phyloP scores from a whole-genome alignment of 495 filamentous ascomycete genomes.

The Hyaloscypha hepaticicola region DNA sequence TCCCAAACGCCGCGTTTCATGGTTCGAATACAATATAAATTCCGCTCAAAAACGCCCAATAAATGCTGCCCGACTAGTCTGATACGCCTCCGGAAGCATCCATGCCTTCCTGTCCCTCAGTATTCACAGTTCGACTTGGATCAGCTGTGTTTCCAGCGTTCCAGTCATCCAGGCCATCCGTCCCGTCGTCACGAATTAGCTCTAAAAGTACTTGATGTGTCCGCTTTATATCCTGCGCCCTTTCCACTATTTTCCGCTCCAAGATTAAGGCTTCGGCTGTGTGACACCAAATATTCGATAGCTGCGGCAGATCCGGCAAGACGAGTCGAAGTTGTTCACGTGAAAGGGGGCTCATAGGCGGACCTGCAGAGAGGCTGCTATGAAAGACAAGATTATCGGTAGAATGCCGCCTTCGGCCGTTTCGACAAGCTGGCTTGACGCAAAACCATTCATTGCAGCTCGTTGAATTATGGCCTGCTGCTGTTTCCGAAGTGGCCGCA shows the following conservation, averaged over 20 bases:
- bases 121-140: constrained; percentile 15
- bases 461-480: constrained; percentile 20
- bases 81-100: constrained; percentile 22
- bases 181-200: constrained; percentile 51
- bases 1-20: constrained; percentile 6
- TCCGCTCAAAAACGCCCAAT: constrained; percentile 18
- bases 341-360: constrained; percentile 50
- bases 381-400: constrained; percentile 46
- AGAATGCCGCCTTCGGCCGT: constrained; percentile 29
- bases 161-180: constrained; percentile 54
- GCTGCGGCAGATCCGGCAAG: constrained; percentile 47
- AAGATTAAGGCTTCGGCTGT: constrained; percentile 56
- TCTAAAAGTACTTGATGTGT: constrained; percentile 52
- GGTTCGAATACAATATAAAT: constrained; percentile 11
- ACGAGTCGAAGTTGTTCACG: constrained; percentile 47
- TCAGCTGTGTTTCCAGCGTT: constrained; percentile 14
- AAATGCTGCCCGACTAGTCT: constrained; percentile 27
- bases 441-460: constrained; percentile 34
- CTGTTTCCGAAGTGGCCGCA: constrained; percentile 6
- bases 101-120: constrained; percentile 21
- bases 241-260: constrained; percentile 51
- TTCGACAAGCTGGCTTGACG: constrained; percentile 34
- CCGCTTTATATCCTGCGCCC: constrained; percentile 50
- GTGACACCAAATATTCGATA: constrained; percentile 51
- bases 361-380: constrained; percentile 51